These are phyloP conservation scores for Fusarium albosuccineum DNA, from an alignment of 2,329 filamentous ascomycete genomes.

Conservation along the genomic window DNA sequence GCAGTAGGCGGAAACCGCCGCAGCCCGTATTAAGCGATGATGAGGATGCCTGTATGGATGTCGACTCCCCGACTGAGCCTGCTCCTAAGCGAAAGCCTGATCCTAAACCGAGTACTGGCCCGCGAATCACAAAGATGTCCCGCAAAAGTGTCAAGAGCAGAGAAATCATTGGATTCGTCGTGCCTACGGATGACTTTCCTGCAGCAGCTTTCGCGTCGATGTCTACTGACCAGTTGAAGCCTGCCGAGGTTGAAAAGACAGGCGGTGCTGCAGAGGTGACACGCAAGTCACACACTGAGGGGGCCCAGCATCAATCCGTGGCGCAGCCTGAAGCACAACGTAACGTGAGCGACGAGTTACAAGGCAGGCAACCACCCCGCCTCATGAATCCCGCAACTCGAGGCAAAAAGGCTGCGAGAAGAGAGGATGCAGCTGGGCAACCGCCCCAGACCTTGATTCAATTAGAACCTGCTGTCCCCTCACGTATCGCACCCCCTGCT, in stretches of 20 bases:
- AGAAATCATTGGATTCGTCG: slow-evolving; percentile 60
- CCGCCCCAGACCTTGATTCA: slow-evolving; percentile 59
- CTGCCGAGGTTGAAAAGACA: slow-evolving; percentile 4
- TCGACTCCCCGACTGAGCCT: neutral
- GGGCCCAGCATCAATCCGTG: neutral
- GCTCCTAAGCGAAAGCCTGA: slow-evolving; percentile 6
- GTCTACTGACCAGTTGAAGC: slow-evolving; percentile 11
- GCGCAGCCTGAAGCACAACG: slow-evolving; percentile 3
- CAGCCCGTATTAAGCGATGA: slow-evolving; percentile 26
- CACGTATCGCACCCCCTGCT: slow-evolving; percentile 14
- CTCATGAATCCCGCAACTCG: slow-evolving; percentile 64
- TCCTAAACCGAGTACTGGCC: slow-evolving; percentile 40
- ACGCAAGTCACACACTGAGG: neutral
- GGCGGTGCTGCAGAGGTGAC: neutral
- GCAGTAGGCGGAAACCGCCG: slow-evolving; percentile 13
- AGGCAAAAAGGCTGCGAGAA: slow-evolving; percentile 66
- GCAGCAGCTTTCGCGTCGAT: slow-evolving; percentile 35
- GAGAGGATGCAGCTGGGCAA: slow-evolving; percentile 64
- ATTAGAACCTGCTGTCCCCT: slow-evolving; percentile 46
- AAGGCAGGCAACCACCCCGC: slow-evolving; percentile 34
- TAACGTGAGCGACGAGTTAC: slow-evolving; percentile 16
- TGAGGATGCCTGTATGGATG: slow-evolving; percentile 2
- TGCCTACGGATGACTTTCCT: slow-evolving; percentile 31
- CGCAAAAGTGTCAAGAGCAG: slow-evolving; percentile 61
- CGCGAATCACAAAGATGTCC: slow-evolving; percentile 55